Percentiles rank a stretch among this genome's conserved stretches.
Conservation (phyloP, 768 basidiomycete genomes). For the Panaeolus papilionaceus region DNA sequence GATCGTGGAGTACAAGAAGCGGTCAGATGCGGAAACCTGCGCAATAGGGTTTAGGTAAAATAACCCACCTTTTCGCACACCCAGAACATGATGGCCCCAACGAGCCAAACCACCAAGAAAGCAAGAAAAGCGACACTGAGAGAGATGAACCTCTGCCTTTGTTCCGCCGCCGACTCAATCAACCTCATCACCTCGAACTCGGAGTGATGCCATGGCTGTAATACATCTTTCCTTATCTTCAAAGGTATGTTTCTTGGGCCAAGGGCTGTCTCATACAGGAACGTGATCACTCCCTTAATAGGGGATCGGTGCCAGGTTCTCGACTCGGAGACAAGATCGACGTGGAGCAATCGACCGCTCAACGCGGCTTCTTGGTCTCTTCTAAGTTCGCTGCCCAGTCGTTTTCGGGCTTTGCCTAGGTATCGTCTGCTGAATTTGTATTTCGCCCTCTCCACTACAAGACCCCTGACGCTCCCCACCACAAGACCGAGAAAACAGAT, state of each 20-base stretch:
- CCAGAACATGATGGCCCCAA: constrained; percentile 45
- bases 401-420: constrained; percentile 39
- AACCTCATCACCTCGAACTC: constrained; percentile 48
- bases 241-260: constrained; percentile 14
- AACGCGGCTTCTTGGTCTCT: constrained; percentile 3
- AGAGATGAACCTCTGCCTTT: constrained; percentile 31
- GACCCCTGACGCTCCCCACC: constrained; percentile 41
- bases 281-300: background rate
- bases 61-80: constrained; percentile 37
- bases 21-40: background rate
- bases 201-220: constrained; percentile 36
- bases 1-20: background rate
- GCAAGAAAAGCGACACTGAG: constrained; percentile 34
- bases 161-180: constrained; percentile 33
- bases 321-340: background rate
- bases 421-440: constrained; percentile 39
- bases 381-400: constrained; percentile 28
- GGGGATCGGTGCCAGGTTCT: constrained; percentile 3
- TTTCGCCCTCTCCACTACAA: constrained; percentile 45
- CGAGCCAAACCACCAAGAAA: constrained; percentile 33
- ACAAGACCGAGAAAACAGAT: constrained; percentile 46
- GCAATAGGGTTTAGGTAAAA: background rate
- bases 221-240: constrained; percentile 25
- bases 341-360: background rate
- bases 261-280: constrained; percentile 13